Percentiles rank a stretch among this genome's conserved stretches.
Evolutionary conservation across 2,329 filamentous ascomycete genomes (phyloP).

Genomic region (Xylaria sp.): DNA sequence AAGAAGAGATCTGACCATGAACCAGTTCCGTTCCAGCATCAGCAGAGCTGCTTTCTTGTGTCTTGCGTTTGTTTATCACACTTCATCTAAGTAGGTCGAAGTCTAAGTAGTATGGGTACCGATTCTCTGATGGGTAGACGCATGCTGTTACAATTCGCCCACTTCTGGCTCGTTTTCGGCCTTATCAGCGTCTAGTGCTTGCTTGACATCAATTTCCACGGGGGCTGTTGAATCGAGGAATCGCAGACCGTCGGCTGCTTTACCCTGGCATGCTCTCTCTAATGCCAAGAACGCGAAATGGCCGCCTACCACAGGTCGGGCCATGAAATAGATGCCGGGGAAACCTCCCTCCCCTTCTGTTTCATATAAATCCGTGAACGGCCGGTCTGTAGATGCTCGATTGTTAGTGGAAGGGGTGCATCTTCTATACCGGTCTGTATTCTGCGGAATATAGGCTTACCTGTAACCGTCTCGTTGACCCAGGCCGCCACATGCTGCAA

Average conservation of each 20-base stretch:
- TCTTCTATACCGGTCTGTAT: not conserved
- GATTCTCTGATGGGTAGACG: not conserved
- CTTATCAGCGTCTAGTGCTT: constrained; percentile 47
- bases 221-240: constrained; percentile 58
- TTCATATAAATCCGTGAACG: constrained; percentile 84
- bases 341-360: constrained; percentile 82
- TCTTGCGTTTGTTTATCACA: not conserved
- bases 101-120: not conserved
- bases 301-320: constrained; percentile 83
- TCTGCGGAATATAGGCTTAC: constrained; percentile 50
- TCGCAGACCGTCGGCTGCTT: constrained; percentile 67
- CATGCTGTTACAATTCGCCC: constrained; percentile 44
- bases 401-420: constrained; percentile 18
- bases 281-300: constrained; percentile 89
- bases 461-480: constrained; percentile 83
- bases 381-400: constrained; percentile 63
- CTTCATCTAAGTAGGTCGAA: not conserved
- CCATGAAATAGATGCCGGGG: constrained; percentile 80
- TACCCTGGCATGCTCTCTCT: constrained; percentile 80
- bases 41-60: not conserved
- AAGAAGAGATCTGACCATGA: too few species aligned
- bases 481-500: constrained; percentile 79
- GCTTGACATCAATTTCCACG: constrained; percentile 50
- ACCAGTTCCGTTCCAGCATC: too few species aligned
- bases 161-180: constrained; percentile 39